Conservation (phyloP, 257 asterid genomes). For the Solanum tacnaense region DNA sequence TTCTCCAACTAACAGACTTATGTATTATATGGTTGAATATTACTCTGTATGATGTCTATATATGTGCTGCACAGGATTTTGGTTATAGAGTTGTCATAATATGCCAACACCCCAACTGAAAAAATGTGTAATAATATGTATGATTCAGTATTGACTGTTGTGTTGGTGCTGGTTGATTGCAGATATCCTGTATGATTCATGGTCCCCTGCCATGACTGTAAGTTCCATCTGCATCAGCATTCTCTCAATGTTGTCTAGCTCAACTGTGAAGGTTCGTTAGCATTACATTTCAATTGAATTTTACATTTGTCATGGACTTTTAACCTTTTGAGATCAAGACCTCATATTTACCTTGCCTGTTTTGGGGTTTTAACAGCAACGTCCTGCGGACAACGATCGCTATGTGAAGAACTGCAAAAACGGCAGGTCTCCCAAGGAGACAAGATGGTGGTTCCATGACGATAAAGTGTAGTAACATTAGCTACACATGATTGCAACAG, state of each 20-base stretch:
- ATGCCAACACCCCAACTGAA: neutral
- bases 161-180: conserved; percentile 2
- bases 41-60: neutral
- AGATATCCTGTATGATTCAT: conserved; percentile 92
- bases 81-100: neutral
- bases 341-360: neutral
- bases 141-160: neutral
- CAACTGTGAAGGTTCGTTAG: conserved; percentile 61
- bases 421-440: conserved; percentile 96
- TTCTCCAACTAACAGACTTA: neutral
- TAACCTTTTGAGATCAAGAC: neutral
- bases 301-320: neutral
- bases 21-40: neutral
- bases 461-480: conserved; percentile 57
- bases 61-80: neutral
- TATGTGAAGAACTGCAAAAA: conserved; percentile 92
- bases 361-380: conserved; percentile 49
- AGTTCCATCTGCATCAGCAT: conserved; percentile 95
- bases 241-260: conserved; percentile 97
- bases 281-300: neutral
- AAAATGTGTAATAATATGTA: neutral
- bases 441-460: conserved; percentile 99
- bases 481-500: conserved; percentile 15
- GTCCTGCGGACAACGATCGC: conserved; percentile 91
- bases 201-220: conserved; percentile 99